A percentile compares a stretch with the other conserved stretches of the same genome.
Conservation (phyloP, 352 stramenopile species). For the Globisporangium takayamanum region DNA sequence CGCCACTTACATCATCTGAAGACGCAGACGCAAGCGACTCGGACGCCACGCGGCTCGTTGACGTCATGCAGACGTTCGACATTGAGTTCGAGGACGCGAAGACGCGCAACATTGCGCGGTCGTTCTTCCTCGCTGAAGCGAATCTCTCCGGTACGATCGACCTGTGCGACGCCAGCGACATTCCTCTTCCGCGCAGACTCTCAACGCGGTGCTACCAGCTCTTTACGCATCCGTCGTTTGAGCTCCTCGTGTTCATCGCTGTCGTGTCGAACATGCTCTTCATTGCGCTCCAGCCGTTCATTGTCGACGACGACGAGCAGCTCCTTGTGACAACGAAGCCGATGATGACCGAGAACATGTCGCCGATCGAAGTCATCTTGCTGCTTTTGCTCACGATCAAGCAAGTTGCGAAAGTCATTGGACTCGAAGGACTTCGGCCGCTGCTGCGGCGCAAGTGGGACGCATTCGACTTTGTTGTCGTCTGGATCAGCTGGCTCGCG, state of each 20-base stretch:
- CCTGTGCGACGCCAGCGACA: conserved; percentile 34
- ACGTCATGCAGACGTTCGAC: conserved; percentile 49
- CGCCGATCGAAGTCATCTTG: conserved; percentile 47
- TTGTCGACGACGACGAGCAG: conserved; percentile 33
- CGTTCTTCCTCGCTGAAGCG: conserved; percentile 54
- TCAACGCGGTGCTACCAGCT: conserved; percentile 63
- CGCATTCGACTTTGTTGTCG: conserved; percentile 53
- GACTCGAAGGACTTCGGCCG: conserved; percentile 52
- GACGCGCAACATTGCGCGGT: conserved; percentile 40
- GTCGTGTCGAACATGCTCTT: conserved; percentile 63
- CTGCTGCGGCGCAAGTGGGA: conserved; percentile 65
- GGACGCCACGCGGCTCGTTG: conserved; percentile 10
- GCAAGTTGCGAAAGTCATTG: conserved; percentile 55
- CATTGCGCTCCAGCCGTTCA: conserved; percentile 58
- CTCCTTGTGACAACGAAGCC: conserved; percentile 26
- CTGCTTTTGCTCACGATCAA: conserved; percentile 64
- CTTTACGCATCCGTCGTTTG: conserved; percentile 63
- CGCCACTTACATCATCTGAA: neutral
- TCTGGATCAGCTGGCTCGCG: conserved; percentile 59
- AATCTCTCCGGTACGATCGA: conserved; percentile 40
- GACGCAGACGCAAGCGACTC: neutral
- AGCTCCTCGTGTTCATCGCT: conserved; percentile 57
- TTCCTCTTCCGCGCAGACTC: conserved; percentile 37
- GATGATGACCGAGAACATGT: conserved; percentile 45
- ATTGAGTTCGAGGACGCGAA: conserved; percentile 59